A percentile compares a stretch with the other conserved stretches of the same genome.
phyloP scores from a whole-genome alignment of 176 grass and related monocot genomes.

The Rhynchospora pubera region DNA sequence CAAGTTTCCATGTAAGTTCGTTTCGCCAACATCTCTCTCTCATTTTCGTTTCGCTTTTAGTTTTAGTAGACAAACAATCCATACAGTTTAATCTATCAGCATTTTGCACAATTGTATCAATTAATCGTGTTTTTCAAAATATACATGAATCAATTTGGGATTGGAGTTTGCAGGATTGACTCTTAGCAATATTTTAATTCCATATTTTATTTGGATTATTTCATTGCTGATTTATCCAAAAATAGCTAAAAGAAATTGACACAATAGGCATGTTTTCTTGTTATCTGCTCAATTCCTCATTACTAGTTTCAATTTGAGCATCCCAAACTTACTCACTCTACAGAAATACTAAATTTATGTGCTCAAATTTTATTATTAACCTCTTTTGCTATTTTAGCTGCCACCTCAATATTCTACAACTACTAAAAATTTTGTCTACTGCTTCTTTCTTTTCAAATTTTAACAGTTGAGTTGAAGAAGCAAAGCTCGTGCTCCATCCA shows the following conservation, averaged over 20 bases:
- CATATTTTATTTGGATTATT: neutral
- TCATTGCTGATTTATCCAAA: neutral
- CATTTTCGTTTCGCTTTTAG: neutral
- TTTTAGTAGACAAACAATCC: neutral
- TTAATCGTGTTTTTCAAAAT: neutral
- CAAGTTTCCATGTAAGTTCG: conserved; percentile 86
- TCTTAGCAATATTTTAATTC: neutral
- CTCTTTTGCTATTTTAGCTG: neutral
- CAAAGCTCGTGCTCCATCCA: conserved; percentile 77
- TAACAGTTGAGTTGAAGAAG: conserved; percentile 92
- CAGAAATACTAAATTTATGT: neutral
- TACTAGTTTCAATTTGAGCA: neutral
- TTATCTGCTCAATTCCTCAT: neutral
- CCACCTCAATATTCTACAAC: neutral
- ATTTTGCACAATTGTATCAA: neutral
- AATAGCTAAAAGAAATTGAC: neutral
- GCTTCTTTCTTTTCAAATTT: neutral
- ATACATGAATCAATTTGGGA: neutral
- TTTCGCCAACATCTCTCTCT: too few relatives aligned
- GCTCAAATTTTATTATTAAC: neutral
- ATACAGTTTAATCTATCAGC: neutral
- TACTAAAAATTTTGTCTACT: neutral
- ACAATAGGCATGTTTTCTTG: neutral
- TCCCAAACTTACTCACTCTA: neutral
- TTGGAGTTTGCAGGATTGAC: conserved; percentile 12